These are phyloP conservation scores for Podospora pseudopauciseta DNA, from an alignment of 495 filamentous ascomycete genomes.

Conservation along the genomic window DNA sequence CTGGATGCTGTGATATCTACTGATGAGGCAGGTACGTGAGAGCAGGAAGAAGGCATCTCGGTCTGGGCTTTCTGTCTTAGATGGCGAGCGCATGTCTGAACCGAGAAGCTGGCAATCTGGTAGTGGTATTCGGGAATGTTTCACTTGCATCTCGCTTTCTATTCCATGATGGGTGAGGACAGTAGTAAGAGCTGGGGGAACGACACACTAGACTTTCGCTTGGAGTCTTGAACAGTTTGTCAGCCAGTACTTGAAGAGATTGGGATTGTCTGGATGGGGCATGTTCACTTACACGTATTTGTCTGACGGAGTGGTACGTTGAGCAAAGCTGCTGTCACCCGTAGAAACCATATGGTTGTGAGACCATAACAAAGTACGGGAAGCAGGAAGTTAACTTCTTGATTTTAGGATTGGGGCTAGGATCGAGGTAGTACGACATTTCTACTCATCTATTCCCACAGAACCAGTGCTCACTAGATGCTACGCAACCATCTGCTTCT, in stretches of 20 bases:
- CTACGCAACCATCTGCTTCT: too few species aligned
- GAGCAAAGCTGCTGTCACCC: background rate
- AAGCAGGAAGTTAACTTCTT: background rate
- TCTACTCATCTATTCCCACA: too few species aligned
- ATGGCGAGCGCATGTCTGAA: background rate
- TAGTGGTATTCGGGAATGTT: background rate
- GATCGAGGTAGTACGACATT: too few species aligned
- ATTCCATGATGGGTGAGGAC: background rate
- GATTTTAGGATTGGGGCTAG: background rate
- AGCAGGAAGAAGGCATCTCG: background rate
- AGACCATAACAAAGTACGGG: background rate
- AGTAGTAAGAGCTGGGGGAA: background rate
- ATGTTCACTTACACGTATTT: background rate
- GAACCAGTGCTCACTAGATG: too few species aligned
- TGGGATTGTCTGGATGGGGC: background rate
- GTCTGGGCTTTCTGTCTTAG: background rate
- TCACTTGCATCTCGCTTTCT: background rate
- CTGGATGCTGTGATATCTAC: too few species aligned
- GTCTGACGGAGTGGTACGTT: background rate
- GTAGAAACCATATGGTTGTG: background rate
- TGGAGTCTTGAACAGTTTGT: background rate
- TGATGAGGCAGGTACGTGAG: too few species aligned
- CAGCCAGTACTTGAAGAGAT: background rate
- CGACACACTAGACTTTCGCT: too few species aligned
- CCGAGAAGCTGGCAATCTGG: background rate